Percentiles rank a stretch among this genome's conserved stretches.
phyloP scores from a whole-genome alignment of 352 stramenopile genomes.

The Plasmopara muralis region DNA sequence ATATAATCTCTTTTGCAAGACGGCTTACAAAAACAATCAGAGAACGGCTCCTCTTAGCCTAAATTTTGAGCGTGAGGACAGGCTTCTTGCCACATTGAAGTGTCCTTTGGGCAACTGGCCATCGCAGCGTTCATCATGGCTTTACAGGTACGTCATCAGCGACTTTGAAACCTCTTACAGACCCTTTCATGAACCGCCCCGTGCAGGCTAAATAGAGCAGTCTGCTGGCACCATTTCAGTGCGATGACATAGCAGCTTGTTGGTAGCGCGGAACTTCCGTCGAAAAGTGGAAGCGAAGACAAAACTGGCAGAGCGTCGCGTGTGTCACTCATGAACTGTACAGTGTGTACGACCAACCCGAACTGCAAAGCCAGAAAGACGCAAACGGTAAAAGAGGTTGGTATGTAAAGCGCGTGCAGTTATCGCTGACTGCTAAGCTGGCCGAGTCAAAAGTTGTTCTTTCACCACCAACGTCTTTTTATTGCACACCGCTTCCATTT shows the following conservation, averaged over 20 bases:
- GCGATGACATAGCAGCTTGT: slow-evolving; percentile 13
- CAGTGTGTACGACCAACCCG: slow-evolving; percentile 25
- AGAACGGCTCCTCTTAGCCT: slow-evolving; percentile 1
- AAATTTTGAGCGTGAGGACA: slow-evolving; percentile 7
- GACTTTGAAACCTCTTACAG: slow-evolving; percentile 2
- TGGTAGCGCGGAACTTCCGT: slow-evolving; percentile 23
- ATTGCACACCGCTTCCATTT: slow-evolving; percentile 21
- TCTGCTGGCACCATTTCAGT: slow-evolving; percentile 13
- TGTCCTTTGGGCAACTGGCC: slow-evolving; percentile 18
- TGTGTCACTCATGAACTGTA: slow-evolving; percentile 28
- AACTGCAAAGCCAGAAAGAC: slow-evolving; percentile 20
- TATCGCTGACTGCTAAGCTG: slow-evolving; percentile 7
- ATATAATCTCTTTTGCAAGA: not conserved
- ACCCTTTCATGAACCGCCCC: slow-evolving; percentile 8
- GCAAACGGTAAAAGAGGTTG: slow-evolving; percentile 18
- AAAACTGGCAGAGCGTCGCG: slow-evolving; percentile 20
- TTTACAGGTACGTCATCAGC: not conserved
- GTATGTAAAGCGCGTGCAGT: slow-evolving; percentile 11
- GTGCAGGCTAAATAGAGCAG: slow-evolving; percentile 3
- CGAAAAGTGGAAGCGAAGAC: slow-evolving; percentile 18
- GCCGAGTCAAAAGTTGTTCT: slow-evolving; percentile 13
- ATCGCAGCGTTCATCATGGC: not conserved
- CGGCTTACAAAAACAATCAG: no score
- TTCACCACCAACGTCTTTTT: slow-evolving; percentile 19
- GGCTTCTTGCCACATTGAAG: slow-evolving; percentile 15